phyloP scores from a whole-genome alignment of 2,329 filamentous ascomycete genomes.

The Aspergillus brunneoviolaceus region DNA sequence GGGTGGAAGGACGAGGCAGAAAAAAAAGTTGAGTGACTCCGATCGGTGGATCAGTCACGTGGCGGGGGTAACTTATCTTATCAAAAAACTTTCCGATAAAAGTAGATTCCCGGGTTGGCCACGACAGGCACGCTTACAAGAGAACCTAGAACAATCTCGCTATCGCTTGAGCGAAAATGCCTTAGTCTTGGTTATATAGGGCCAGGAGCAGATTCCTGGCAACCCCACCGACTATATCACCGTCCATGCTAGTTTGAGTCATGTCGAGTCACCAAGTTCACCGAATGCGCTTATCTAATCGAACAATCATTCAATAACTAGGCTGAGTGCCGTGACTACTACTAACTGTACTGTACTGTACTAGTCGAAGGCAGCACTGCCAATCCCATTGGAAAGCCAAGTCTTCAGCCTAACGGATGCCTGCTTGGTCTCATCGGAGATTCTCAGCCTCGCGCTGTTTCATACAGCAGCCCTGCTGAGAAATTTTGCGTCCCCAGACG shows the following conservation, averaged over 20 bases:
- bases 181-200: no score
- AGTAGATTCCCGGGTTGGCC: neutral
- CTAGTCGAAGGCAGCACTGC: neutral
- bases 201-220: no score
- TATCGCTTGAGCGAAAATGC: neutral
- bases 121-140: neutral
- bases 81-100: neutral
- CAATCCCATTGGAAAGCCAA: neutral
- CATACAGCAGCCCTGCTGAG: neutral
- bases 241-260: neutral
- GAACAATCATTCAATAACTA: neutral
- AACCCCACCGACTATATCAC: neutral
- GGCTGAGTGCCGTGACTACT: neutral
- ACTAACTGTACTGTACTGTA: neutral
- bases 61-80: neutral
- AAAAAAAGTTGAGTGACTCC: constrained; percentile 3
- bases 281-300: neutral
- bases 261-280: neutral
- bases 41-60: constrained; percentile 1
- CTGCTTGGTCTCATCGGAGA: neutral
- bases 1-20: neutral
- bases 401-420: neutral
- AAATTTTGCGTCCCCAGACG: neutral
- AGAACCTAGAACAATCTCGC: neutral
- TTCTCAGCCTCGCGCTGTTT: neutral